Conservation (phyloP, 495 filamentous ascomycete species). For the Xylaria longipes region DNA sequence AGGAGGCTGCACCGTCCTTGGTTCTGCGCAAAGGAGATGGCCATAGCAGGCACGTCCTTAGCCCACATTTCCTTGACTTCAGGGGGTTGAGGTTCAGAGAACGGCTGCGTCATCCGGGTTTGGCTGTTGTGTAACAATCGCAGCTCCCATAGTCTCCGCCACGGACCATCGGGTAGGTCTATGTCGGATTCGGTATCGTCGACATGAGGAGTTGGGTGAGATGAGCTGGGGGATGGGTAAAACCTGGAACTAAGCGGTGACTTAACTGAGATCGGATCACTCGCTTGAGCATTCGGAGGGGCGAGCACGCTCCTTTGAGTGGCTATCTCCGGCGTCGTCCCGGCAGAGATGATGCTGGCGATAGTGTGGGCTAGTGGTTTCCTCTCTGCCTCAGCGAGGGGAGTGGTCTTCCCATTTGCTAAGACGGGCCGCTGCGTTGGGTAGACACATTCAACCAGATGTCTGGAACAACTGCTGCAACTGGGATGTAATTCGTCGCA, state of each 20-base stretch:
- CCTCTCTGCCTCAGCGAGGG: constrained; percentile 2
- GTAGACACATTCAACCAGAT: constrained; percentile 47
- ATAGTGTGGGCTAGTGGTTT: not conserved
- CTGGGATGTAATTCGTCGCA: constrained; percentile 48
- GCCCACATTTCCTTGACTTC: constrained; percentile 34
- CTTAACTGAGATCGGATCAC: constrained; percentile 23
- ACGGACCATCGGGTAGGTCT: constrained; percentile 40
- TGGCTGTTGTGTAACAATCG: constrained; percentile 44
- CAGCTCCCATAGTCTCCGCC: constrained; percentile 46
- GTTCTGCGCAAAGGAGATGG: constrained; percentile 39
- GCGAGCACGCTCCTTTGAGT: not conserved
- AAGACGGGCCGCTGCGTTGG: constrained; percentile 16
- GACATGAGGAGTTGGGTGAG: constrained; percentile 27
- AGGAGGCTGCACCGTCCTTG: constrained; percentile 45
- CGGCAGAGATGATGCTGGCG: constrained; percentile 1
- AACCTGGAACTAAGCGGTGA: constrained; percentile 28
- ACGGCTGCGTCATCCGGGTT: constrained; percentile 37
- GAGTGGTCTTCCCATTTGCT: not conserved
- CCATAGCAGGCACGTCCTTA: constrained; percentile 37
- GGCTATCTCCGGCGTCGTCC: not conserved
- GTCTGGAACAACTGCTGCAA: constrained; percentile 47
- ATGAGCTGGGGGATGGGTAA: constrained; percentile 33
- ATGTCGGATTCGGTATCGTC: constrained; percentile 32
- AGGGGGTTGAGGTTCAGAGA: constrained; percentile 25
- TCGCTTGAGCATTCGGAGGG: constrained; percentile 14